These are phyloP conservation scores for Vitis cinerea DNA, from an alignment of 164 flowering plant species.

Conservation along the genomic window DNA sequence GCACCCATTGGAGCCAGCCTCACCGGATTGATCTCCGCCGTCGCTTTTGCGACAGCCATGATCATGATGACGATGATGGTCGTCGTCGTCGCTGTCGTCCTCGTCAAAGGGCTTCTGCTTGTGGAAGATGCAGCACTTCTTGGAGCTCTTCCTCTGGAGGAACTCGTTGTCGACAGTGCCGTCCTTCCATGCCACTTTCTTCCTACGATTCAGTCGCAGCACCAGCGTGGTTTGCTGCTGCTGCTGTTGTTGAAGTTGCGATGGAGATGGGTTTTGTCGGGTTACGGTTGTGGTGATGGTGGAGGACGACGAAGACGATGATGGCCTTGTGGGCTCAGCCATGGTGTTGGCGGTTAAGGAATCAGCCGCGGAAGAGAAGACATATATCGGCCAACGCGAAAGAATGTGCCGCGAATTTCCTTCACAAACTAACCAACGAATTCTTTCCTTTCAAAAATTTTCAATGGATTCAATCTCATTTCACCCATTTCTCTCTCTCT, in stretches of 20 bases:
- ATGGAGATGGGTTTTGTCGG: slow-evolving; percentile 35
- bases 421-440: no score
- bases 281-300: slow-evolving; percentile 40
- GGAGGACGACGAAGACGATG: slow-evolving; percentile 18
- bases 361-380: no score
- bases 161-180: slow-evolving; percentile 97
- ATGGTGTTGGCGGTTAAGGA: slow-evolving; percentile 1
- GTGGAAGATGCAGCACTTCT: slow-evolving; percentile 94
- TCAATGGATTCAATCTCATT: no score
- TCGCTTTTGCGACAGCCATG: neutral
- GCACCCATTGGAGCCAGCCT: no score
- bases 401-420: no score
- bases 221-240: slow-evolving; percentile 53
- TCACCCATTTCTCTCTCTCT: no score
- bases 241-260: slow-evolving; percentile 24
- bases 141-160: slow-evolving; percentile 84
- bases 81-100: slow-evolving; percentile 76
- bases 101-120: slow-evolving; percentile 91
- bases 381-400: no score
- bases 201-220: slow-evolving; percentile 54
- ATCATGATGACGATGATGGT: slow-evolving; percentile 14
- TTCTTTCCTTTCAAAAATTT: no score
- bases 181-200: slow-evolving; percentile 94
- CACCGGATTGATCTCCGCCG: no score
- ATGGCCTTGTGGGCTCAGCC: slow-evolving; percentile 24